These are phyloP conservation scores for Akanthomyces uredinophilus DNA, from an alignment of 2,329 filamentous ascomycete genomes.

Conservation along the genomic window DNA sequence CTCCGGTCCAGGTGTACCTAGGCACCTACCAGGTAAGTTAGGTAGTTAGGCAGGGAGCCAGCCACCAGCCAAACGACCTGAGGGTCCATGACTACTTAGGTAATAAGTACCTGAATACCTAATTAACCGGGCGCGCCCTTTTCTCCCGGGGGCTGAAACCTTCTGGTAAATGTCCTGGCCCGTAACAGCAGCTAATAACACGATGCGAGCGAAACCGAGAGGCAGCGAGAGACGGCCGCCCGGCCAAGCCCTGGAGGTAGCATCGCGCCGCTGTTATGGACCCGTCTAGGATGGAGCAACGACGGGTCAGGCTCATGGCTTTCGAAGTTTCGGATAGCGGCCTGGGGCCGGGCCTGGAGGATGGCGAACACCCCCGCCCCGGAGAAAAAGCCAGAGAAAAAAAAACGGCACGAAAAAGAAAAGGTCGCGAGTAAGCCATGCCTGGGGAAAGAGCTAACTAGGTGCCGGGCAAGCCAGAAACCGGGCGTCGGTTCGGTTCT, in stretches of 20 bases:
- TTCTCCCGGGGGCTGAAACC: not conserved
- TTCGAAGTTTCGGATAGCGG: not conserved
- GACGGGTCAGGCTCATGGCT: not conserved
- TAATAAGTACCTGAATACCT: not conserved
- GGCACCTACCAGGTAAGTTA: too few species aligned
- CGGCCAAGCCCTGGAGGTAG: not conserved
- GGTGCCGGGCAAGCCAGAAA: not conserved
- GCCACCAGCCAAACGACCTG: not conserved
- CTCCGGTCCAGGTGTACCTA: not conserved
- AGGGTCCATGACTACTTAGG: too few species aligned
- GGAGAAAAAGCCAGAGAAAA: not conserved
- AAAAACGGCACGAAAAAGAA: not conserved
- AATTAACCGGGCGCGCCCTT: not conserved
- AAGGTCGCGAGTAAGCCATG: too few species aligned
- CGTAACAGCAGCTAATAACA: not conserved
- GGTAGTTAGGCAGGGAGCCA: too few species aligned
- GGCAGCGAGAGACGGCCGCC: not conserved
- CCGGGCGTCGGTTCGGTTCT: not conserved
- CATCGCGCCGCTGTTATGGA: conserved; percentile 3
- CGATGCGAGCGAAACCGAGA: not conserved
- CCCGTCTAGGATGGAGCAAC: not conserved
- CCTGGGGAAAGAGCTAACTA: too few species aligned
- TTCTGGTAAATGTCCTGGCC: too few species aligned
- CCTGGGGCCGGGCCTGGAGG: not conserved
- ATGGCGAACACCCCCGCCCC: not conserved